Percentiles rank a stretch among this genome's conserved stretches.
These are phyloP conservation scores for Phytophthora pinifolia DNA, from an alignment of 352 stramenopile genomes.

Conservation along the genomic window DNA sequence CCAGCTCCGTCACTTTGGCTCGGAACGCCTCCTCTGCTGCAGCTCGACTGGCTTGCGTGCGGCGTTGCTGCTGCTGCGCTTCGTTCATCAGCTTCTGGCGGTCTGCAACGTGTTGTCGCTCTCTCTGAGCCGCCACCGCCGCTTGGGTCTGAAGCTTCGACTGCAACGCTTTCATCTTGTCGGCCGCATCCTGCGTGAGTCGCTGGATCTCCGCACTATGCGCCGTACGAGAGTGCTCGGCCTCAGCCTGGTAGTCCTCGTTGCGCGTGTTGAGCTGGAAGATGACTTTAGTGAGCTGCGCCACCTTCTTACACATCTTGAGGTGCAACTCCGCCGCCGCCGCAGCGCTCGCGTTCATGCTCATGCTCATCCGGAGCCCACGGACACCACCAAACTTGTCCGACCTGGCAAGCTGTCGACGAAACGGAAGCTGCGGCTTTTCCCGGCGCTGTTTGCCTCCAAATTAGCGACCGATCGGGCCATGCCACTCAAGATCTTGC, in stretches of 20 bases:
- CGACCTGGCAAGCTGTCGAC: not conserved
- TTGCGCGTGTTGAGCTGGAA: constrained; percentile 95
- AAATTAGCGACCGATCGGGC: constrained; percentile 18
- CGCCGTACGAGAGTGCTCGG: constrained; percentile 41
- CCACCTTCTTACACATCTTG: constrained; percentile 96
- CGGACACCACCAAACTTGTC: constrained; percentile 2
- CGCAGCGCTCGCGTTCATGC: constrained; percentile 20
- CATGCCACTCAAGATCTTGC: constrained; percentile 9
- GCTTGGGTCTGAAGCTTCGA: constrained; percentile 40
- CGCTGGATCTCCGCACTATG: constrained; percentile 44
- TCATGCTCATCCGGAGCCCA: not conserved
- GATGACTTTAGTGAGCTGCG: constrained; percentile 93
- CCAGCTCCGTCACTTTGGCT: constrained; percentile 41
- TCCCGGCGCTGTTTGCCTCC: not conserved
- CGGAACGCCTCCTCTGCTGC: constrained; percentile 41
- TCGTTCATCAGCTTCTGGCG: constrained; percentile 17
- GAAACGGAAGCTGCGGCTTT: constrained; percentile 18
- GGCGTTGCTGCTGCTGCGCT: constrained; percentile 29
- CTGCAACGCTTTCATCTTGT: constrained; percentile 52
- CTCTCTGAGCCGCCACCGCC: constrained; percentile 24
- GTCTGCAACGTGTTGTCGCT: constrained; percentile 29
- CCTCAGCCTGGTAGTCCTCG: constrained; percentile 85
- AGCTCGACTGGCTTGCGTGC: constrained; percentile 28
- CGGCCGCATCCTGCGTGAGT: constrained; percentile 53
- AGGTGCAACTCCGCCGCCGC: constrained; percentile 75